Conservation (phyloP, 2,329 filamentous ascomycete genomes). For the Pseudogymnoascus sp. region DNA sequence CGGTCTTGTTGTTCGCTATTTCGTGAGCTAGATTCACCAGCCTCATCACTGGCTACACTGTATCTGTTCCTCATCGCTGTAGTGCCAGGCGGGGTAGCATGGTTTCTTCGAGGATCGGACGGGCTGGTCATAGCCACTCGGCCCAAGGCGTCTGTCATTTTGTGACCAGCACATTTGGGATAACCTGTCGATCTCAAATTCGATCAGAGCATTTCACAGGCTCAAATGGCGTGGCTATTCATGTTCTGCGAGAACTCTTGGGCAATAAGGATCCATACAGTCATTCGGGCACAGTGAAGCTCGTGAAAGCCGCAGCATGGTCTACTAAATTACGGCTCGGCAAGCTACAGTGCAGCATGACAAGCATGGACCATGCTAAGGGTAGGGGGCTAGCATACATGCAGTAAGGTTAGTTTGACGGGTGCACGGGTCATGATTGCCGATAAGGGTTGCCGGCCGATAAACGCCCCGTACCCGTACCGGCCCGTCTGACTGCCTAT, state of each 20-base stretch:
- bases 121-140: constrained; percentile 5
- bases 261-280: background rate
- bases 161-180: constrained; percentile 1
- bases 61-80: background rate
- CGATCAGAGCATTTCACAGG: background rate
- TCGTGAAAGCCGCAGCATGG: background rate
- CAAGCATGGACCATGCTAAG: background rate
- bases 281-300: background rate
- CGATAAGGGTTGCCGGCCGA: background rate
- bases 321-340: background rate
- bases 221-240: background rate
- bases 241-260: background rate
- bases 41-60: background rate
- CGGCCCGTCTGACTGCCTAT: background rate
- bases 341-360: constrained; percentile 1
- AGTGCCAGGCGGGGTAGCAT: background rate
- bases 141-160: constrained; percentile 1
- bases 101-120: constrained; percentile 4
- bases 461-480: background rate
- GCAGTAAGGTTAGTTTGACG: constrained; percentile 1
- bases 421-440: background rate
- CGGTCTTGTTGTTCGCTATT: background rate
- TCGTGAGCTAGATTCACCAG: background rate
- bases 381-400: background rate
- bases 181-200: background rate